Evolutionary conservation across 768 basidiomycete genomes (phyloP), one percentile per base, ranked within the genome.

Genomic region (Hygrophoropsis aurantiaca): DNA sequence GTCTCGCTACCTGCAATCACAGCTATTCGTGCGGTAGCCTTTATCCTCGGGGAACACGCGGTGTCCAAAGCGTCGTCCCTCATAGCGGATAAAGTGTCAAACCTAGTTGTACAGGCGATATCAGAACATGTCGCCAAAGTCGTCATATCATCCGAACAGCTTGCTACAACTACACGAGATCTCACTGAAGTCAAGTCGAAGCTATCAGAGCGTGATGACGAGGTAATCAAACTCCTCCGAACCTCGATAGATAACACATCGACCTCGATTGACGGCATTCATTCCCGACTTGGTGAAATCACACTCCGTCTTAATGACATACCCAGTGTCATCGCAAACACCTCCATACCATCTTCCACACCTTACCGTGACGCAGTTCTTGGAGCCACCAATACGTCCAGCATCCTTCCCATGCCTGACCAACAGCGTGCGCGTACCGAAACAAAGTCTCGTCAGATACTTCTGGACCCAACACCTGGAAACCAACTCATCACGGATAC

Each of bases 11-110:
- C 19, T 11, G 43, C 19, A 0, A 25, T 10, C 0, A 39, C 43
- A 7, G 49, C 43, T 1, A 50, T 50, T 3, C 20, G 43, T 11
- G 30, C 38, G 1, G 38, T 41, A 1, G 42, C 49, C 1, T 50
- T 50, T 37, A 42, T 50, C 2, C 16, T 50, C 0, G 42, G 44
- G 33, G 15, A 35, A 15, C 34, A 43, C 7, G 38, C 37, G 19
- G 13, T 30, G 6, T 30, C 27, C 27, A 30, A 6, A 13, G 27
- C 27, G 13, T 30, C 27, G 13, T 6, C 13, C 13, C 27, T 30
- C 7, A 30, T 30, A 7, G 18, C 24, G 11, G 9, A 21, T 2
- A 30, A 43, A 36, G 34, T 30, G 7, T 18, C 3, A 5, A 36
- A 33, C 11, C 41, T 19, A 8, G 33, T 49, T 16, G 20, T 42